These are phyloP conservation scores for Parasarocladium wereldwijsianum DNA, from an alignment of 2,329 filamentous ascomycete genomes.

Conservation along the genomic window DNA sequence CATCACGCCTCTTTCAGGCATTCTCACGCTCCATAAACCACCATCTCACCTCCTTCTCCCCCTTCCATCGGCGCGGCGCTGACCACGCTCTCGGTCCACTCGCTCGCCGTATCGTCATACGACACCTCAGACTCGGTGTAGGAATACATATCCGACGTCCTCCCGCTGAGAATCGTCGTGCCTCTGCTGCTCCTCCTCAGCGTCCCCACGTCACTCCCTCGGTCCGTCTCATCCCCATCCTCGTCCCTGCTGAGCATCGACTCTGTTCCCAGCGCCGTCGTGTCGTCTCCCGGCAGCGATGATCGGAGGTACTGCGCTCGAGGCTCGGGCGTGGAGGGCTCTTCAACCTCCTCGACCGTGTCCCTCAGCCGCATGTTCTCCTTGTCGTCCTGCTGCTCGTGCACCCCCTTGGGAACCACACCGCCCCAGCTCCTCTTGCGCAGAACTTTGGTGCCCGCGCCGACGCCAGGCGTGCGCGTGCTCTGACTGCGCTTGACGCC, in stretches of 20 bases:
- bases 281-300: conserved; percentile 12
- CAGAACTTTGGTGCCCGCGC: conserved; percentile 22
- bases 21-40: conserved; percentile 17
- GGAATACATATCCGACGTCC: conserved; percentile 18
- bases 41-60: conserved; percentile 18
- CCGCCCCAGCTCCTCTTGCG: conserved; percentile 60
- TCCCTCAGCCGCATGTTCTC: conserved; percentile 51
- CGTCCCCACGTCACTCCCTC: conserved; percentile 29
- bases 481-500: conserved; percentile 67
- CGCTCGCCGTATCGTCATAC: conserved; percentile 27
- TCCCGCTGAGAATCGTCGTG: conserved; percentile 30
- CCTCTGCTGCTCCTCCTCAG: conserved; percentile 32
- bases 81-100: conserved; percentile 32
- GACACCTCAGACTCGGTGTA: conserved; percentile 23
- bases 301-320: conserved; percentile 7
- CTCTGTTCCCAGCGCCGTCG: conserved; percentile 11
- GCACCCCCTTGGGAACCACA: conserved; percentile 30
- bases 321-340: conserved; percentile 13
- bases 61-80: conserved; percentile 12
- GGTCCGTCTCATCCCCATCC: conserved; percentile 6
- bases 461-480: conserved; percentile 43
- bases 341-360: conserved; percentile 41
- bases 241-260: conserved; percentile 9
- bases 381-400: conserved; percentile 34
- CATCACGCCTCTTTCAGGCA: not conserved